Evolutionary conservation across 2,329 filamentous ascomycete genomes (phyloP), one percentile per base, ranked within the genome.

Genomic region (Fusarium stilboides): DNA sequence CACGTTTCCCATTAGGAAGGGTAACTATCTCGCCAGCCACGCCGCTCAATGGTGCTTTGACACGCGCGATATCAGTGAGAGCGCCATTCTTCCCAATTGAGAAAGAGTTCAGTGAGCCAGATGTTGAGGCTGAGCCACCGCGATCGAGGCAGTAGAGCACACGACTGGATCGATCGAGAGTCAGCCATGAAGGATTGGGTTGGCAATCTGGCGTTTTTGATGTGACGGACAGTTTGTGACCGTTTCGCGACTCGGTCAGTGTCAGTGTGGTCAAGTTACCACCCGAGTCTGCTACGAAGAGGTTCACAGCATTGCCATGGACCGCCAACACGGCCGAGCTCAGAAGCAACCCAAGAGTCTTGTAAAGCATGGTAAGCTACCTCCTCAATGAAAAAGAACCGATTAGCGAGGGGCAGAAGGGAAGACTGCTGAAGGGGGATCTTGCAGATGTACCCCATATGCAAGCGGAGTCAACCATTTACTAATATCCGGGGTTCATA

Each of bases 131-230:
- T 12, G 17, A 50, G 1, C 5, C 40, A 10, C 72, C 72, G 1
- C 72, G 70, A 8, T 74, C 69, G 3, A 70, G 56, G 24, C 72
- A 74, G 42, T 74, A 74, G 4, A 74, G 68, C 6, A 72, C 68
- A 3, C 56, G 61, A 10, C 47, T 67, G 1, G 49, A 10, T 14
- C 57, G 37, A 15, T 74, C 72, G 0, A 74, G 58, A 0, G 68
- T 71, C 6, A 74, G 37, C 72, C 70, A 73, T 1, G 60, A 64
- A 17, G 72, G 72, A 2, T 61, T 66, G 6, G 47, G 57, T 17
- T 64, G 54, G 7, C 72, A 74, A 4, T 71, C 70, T 0, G 57
- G n/a, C 2, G 67, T 52, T 13, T 20, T 43, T 1, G 67, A 70
- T 12, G 57, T 53, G 8, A 70, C 54, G 2, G 62, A n/a, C 1